Base-by-base conservation (phyloP, 2,329 filamentous ascomycete species). In the Achaetomium macrosporum region DNA sequence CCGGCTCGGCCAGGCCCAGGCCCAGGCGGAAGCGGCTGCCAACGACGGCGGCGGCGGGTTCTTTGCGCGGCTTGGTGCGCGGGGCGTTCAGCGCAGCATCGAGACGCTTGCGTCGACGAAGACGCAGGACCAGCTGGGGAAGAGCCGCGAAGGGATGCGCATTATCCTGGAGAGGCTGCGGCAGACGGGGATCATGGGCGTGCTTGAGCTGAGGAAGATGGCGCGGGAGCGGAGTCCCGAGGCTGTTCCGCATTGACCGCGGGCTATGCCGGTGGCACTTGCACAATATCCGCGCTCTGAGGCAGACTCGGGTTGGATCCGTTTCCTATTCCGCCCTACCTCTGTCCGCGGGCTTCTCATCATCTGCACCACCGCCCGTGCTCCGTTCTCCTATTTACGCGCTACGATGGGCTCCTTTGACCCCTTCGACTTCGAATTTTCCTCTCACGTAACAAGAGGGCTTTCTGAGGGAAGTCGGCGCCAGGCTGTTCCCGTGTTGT, bases 71-170 rank as follows among this genome's bases (percentile, higher is more conserved):
- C 87, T 85, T 76, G 84, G 85, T 13, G 81, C 85, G 15, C 81
- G 79, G 40, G 79, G 85, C n/a, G 80, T 92, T 42, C 86, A 91
- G 67, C 76, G 85, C 59, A 89, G 84, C 63, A 91, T 93, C 63
- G 88, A 93, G 72, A 79, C 80, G 50, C 84, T 92, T 56, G 87
- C 87, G 11, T 83, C 88, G 37, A 85, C 83, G 64, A 86, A 88
- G 66, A 90, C 88, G 5, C 81, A 85, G 59, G 85, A 87, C 62
- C 87, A 88, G 65, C 78, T 92, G 62, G 83, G 85, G 47, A 91
- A 91, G 72, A 88, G 87, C 61, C 83, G 86, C 46, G 86, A 91
- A 66, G 88, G 88, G 45, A 92, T 93, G 88, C 83, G 81, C 52
- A 81, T 91, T 36, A 88, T 93, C 9, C 75, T 93, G 19, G 86